phyloP scores from a whole-genome alignment of 2,329 filamentous ascomycete genomes.

The Colletotrichum siamense region DNA sequence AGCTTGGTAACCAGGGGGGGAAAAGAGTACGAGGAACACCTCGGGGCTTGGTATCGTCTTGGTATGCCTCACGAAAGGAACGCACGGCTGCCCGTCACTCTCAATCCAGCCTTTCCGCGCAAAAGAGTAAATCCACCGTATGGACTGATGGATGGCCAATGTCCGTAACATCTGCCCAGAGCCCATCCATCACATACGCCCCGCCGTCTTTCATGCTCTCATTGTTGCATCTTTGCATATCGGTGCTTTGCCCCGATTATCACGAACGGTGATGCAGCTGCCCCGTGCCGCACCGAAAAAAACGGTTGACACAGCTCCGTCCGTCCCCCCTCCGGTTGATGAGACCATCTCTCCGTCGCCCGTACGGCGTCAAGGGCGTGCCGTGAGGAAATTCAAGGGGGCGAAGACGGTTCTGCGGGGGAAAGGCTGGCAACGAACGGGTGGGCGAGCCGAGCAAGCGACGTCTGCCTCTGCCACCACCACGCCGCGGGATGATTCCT shows the following conservation, averaged over 20 bases:
- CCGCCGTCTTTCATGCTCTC: not conserved
- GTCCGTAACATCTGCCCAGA: not conserved
- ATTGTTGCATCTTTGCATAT: slow-evolving; percentile 4
- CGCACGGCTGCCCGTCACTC: not conserved
- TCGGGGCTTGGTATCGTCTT: not conserved
- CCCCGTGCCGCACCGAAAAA: not conserved
- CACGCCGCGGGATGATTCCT: not conserved
- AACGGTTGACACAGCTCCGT: not conserved
- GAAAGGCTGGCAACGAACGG: not conserved
- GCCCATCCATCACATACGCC: not conserved
- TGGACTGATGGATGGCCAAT: not conserved
- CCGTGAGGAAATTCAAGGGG: not conserved
- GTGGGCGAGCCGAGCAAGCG: not conserved
- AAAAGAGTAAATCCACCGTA: not conserved
- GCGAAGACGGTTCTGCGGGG: not conserved
- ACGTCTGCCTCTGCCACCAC: not conserved
- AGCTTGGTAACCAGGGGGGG: not conserved
- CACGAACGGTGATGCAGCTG: not conserved
- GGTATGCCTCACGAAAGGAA: not conserved
- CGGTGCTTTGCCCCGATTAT: not conserved
- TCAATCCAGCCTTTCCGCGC: not conserved
- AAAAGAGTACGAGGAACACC: not conserved
- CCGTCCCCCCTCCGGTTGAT: not conserved
- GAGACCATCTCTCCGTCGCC: not conserved
- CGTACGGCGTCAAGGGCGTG: not conserved